Evolutionary conservation across 2,329 filamentous ascomycete genomes (phyloP).

Genomic region (Fusarium lateritium): DNA sequence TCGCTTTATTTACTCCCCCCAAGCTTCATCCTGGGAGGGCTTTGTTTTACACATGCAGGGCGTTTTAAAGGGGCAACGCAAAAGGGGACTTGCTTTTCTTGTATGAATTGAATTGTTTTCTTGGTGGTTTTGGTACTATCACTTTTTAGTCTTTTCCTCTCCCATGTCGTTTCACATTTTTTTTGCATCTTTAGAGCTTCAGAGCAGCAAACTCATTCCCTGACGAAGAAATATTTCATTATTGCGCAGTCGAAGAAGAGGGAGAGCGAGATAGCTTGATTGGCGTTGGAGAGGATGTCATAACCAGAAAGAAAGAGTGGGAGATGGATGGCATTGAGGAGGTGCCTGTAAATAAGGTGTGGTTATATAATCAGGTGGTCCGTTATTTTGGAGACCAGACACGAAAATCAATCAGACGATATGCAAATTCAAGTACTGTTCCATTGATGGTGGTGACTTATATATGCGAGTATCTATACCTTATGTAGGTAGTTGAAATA

Average conservation of each 20-base stretch:
- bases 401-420: slow-evolving; percentile 46
- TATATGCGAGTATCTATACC: slow-evolving; percentile 1
- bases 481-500: not conserved
- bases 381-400: slow-evolving; percentile 48
- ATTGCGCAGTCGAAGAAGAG: slow-evolving; percentile 24
- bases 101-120: slow-evolving; percentile 41
- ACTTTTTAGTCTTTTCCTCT: slow-evolving; percentile 42
- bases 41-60: slow-evolving; percentile 53
- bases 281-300: slow-evolving; percentile 8
- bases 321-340: slow-evolving; percentile 19
- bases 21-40: slow-evolving; percentile 31
- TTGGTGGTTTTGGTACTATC: slow-evolving; percentile 43
- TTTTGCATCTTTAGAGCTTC: slow-evolving; percentile 52
- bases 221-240: slow-evolving; percentile 47
- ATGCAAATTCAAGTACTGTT: slow-evolving; percentile 20
- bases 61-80: slow-evolving; percentile 53
- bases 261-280: slow-evolving; percentile 5
- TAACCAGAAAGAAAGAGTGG: slow-evolving; percentile 26
- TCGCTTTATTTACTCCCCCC: slow-evolving; percentile 38
- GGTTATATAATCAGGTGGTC: slow-evolving; percentile 50
- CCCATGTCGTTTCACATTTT: slow-evolving; percentile 44
- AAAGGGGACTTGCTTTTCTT: slow-evolving; percentile 43
- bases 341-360: slow-evolving; percentile 44
- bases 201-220: slow-evolving; percentile 49
- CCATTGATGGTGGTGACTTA: not conserved